phyloP scores from a whole-genome alignment of 2,329 filamentous ascomycete species.

The Fusarium incarnatum region DNA sequence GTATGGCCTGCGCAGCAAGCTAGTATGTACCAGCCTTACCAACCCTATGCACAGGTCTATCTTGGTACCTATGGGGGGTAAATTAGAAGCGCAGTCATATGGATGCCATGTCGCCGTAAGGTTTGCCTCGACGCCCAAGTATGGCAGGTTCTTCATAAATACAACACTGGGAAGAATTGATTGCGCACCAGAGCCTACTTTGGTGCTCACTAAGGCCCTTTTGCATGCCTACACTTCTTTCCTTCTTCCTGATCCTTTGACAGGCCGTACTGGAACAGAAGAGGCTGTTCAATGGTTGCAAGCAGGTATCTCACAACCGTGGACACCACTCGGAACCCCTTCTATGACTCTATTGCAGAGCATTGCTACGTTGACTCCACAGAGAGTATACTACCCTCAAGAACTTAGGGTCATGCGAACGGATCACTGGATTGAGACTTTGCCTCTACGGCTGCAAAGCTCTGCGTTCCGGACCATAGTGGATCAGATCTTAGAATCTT shows the following conservation, averaged over 20 bases:
- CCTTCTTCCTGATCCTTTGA: constrained; percentile 67
- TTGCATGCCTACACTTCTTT: constrained; percentile 71
- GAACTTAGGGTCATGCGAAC: constrained; percentile 51
- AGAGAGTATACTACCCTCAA: constrained; percentile 52
- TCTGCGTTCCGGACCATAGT: constrained; percentile 52
- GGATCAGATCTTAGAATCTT: constrained; percentile 47
- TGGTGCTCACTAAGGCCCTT: constrained; percentile 67
- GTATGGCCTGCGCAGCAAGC: constrained; percentile 70
- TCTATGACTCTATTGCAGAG: constrained; percentile 12
- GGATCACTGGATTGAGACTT: constrained; percentile 46
- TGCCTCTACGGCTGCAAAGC: constrained; percentile 51
- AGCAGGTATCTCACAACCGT: constrained; percentile 64
- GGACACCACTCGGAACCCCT: constrained; percentile 50
- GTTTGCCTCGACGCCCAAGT: constrained; percentile 50
- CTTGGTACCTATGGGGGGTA: constrained; percentile 66
- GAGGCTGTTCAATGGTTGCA: constrained; percentile 64
- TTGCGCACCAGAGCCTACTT: constrained; percentile 65
- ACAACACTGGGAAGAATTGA: constrained; percentile 64
- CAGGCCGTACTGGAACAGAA: constrained; percentile 69
- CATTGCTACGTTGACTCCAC: constrained; percentile 46
- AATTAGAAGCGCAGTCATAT: constrained; percentile 11
- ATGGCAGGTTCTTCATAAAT: constrained; percentile 66
- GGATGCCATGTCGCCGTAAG: constrained; percentile 46
- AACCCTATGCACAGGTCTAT: constrained; percentile 61
- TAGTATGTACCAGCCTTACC: constrained; percentile 64